Percentiles rank a stretch among this genome's conserved stretches.
These are phyloP conservation scores for Penicillium sp. DNA, from an alignment of 2,329 filamentous ascomycete species.

Conservation along the genomic window DNA sequence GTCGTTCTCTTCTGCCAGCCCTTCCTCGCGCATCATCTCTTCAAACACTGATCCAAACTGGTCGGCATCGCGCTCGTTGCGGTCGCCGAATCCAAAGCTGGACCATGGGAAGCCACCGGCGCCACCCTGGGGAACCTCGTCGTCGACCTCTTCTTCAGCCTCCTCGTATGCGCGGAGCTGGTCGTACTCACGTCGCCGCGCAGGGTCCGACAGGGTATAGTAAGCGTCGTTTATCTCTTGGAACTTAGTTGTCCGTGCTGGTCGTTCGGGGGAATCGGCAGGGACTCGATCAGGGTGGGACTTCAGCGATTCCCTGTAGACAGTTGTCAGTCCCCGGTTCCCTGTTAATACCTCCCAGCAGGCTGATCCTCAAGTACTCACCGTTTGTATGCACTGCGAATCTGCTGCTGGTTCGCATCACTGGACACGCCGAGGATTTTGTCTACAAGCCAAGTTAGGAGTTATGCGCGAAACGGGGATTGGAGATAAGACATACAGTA, in stretches of 20 bases:
- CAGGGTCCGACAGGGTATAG: conserved; percentile 80
- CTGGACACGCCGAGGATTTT: conserved; percentile 70
- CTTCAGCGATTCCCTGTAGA: conserved; percentile 75
- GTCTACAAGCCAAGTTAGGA: conserved; percentile 50
- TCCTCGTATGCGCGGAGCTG: conserved; percentile 58
- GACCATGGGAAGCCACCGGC: conserved; percentile 72
- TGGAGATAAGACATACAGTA: conserved; percentile 39
- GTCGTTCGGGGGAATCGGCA: conserved; percentile 76
- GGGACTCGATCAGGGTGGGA: conserved; percentile 91
- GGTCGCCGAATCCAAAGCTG: conserved; percentile 59
- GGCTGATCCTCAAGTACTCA: conserved; percentile 31
- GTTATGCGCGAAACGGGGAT: neutral
- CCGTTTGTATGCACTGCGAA: conserved; percentile 94
- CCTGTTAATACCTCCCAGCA: neutral
- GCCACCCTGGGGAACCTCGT: conserved; percentile 48
- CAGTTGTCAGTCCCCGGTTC: conserved; percentile 7
- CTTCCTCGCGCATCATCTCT: conserved; percentile 84
- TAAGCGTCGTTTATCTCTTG: conserved; percentile 92
- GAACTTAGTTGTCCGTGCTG: conserved; percentile 78
- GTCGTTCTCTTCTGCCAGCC: conserved; percentile 70
- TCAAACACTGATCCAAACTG: conserved; percentile 90
- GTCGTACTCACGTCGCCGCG: conserved; percentile 81
- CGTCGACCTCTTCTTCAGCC: conserved; percentile 46
- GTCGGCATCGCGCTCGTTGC: conserved; percentile 52
- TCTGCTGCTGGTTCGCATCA: conserved; percentile 74